phyloP scores from a whole-genome alignment of 1,284 basidiomycete species.

The Papiliotrema nemorosa region DNA sequence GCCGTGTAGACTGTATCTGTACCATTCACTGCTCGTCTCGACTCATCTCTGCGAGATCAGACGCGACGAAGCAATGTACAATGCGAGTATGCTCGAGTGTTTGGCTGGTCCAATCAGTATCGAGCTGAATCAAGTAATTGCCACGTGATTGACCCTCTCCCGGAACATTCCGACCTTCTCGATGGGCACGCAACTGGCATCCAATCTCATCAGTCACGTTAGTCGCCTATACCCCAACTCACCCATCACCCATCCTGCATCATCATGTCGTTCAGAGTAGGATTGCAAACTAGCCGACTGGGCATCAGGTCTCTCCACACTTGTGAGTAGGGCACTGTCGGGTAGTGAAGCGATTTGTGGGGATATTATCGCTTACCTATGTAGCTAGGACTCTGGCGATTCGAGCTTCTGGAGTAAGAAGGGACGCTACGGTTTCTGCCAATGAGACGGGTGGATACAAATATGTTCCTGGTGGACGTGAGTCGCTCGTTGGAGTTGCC shows the following conservation, averaged over 20 bases:
- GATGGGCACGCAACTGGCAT: background rate
- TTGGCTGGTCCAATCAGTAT: constrained; percentile 2
- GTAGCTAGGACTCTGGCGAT: constrained; percentile 37
- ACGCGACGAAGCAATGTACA: background rate
- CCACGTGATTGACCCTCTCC: background rate
- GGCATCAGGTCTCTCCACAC: constrained; percentile 37
- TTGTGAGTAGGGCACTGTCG: constrained; percentile 23
- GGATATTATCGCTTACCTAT: background rate
- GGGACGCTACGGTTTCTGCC: constrained; percentile 32
- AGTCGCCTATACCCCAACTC: constrained; percentile 1
- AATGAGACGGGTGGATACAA: constrained; percentile 49
- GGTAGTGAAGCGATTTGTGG: background rate
- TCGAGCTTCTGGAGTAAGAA: constrained; percentile 22
- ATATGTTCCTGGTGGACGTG: constrained; percentile 50
- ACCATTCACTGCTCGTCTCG: background rate
- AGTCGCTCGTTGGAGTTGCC: constrained; percentile 18
- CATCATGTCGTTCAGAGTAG: constrained; percentile 36
- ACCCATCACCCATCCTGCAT: constrained; percentile 19
- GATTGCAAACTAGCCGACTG: constrained; percentile 9
- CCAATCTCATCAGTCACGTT: background rate
- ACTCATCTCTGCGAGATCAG: background rate
- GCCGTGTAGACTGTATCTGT: background rate
- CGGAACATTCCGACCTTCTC: constrained; percentile 1
- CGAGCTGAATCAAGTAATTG: background rate
- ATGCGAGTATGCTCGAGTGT: background rate